Conservation (phyloP, 2,329 filamentous ascomycete genomes). For the Ceratocystis papillata region DNA sequence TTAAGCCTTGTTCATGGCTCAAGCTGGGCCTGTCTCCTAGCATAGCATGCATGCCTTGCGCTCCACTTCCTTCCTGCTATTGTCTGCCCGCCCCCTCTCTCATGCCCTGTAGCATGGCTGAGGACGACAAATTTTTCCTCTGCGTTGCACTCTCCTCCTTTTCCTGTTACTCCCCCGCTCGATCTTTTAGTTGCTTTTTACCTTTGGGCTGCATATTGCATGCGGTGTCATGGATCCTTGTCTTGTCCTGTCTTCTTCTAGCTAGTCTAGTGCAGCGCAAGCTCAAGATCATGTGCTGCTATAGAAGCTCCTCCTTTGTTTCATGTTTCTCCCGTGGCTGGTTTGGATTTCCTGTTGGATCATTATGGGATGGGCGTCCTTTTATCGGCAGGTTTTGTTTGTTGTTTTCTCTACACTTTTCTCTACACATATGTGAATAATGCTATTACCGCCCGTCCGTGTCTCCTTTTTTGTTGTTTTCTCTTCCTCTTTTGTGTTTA, state of each 20-base stretch:
- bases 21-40: neutral
- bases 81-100: neutral
- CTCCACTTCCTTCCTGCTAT: neutral
- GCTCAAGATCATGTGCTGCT: neutral
- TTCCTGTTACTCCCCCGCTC: neutral
- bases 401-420: neutral
- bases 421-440: neutral
- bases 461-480: neutral
- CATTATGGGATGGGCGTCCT: no score
- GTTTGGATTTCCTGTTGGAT: neutral
- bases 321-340: neutral
- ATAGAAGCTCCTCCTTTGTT: neutral
- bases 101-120: no score
- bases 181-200: neutral
- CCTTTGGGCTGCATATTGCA: conserved; percentile 11
- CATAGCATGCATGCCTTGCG: no score
- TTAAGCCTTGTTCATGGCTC: neutral
- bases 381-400: neutral
- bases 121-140: conserved; percentile 1
- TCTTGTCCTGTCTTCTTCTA: neutral
- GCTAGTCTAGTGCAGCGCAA: neutral
- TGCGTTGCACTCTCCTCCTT: neutral
- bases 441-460: neutral
- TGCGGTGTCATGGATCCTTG: neutral
- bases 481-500: neutral